Base-by-base conservation (phyloP, 192 early-diverging fungal genomes). In the Rhizophagus clarus region DNA sequence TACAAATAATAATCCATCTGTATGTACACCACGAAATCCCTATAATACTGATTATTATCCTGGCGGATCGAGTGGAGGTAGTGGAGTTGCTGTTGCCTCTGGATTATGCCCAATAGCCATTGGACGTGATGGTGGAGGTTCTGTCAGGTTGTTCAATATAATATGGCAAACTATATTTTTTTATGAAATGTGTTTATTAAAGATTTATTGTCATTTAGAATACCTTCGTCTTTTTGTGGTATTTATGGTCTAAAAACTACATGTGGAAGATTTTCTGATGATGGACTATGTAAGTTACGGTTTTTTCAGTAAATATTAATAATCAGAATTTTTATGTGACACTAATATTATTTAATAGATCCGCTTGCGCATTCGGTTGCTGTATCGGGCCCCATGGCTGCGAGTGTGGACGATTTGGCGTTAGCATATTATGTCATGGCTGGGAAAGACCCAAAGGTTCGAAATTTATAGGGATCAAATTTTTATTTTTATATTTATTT, bases 191-290 rank as follows among this genome's bases (percentile, higher is more conserved):
- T 29, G 61, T 17, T 26, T 42, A 62, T 12, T 70, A 3, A 61
- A 28, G 0, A 45, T 63, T 61, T 37, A 29, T 40, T n/a, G 32
- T 62, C 20, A n/a, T 56, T 66, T 62, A 84, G 93, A 45, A 88
- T 94, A 61, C 94, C 94, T 28, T 83, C 91, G 1, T 77, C 92
- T 2, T 92, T 90, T 78, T 92, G 90, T 84, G 94, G 94, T 26
- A 76, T 94, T 24, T 95, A 89, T 82, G 94, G 93, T 10, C 80
- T 95, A 49, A 95, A 95, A 67, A 87, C 92, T 1, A 95, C 94
- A 12, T 85, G 84, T 47, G 90, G 87, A n/a, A 86, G 94, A 40
- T 75, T 94, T 28, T 89, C 91, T 14, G 73, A 69, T n/a, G 51
- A 45, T 2, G 93, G 92, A 24, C 87, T 85, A 42, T 87, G 84